These are phyloP conservation scores for Tricharina praecox DNA, from an alignment of 495 filamentous ascomycete genomes.

Conservation along the genomic window DNA sequence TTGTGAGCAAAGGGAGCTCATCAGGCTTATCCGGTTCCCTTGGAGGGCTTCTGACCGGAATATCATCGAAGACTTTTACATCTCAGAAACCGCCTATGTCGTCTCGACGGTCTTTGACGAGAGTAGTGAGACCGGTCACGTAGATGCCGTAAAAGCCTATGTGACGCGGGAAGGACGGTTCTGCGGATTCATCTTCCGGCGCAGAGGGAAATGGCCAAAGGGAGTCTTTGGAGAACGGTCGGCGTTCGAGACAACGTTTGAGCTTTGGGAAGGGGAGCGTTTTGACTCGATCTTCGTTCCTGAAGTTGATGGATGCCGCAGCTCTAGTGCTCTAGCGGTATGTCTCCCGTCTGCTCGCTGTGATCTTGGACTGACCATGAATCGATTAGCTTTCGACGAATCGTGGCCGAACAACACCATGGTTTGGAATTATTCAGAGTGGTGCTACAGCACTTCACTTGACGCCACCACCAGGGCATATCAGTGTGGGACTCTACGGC, in stretches of 20 bases:
- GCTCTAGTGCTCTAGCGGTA: constrained; percentile 20
- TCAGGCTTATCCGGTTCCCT: constrained; percentile 4
- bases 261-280: constrained; percentile 13
- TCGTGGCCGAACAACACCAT: constrained; percentile 19
- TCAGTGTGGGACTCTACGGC: neutral
- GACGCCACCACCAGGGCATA: neutral
- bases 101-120: constrained; percentile 15
- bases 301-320: neutral
- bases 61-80: neutral
- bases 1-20: neutral
- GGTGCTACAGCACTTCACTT: neutral
- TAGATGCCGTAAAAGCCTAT: constrained; percentile 25
- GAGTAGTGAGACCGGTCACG: constrained; percentile 10
- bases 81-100: neutral
- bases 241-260: constrained; percentile 20
- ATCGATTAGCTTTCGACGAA: constrained; percentile 22
- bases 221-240: constrained; percentile 22
- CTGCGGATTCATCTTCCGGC: constrained; percentile 20
- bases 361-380: constrained; percentile 6
- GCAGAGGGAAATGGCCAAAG: constrained; percentile 17
- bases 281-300: constrained; percentile 21
- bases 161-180: constrained; percentile 17
- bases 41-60: constrained; percentile 8
- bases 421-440: constrained; percentile 15
- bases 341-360: neutral